A percentile compares a stretch with the other conserved stretches of the same genome.
phyloP scores from a whole-genome alignment of 768 basidiomycete species.

The Mycena indigotica region DNA sequence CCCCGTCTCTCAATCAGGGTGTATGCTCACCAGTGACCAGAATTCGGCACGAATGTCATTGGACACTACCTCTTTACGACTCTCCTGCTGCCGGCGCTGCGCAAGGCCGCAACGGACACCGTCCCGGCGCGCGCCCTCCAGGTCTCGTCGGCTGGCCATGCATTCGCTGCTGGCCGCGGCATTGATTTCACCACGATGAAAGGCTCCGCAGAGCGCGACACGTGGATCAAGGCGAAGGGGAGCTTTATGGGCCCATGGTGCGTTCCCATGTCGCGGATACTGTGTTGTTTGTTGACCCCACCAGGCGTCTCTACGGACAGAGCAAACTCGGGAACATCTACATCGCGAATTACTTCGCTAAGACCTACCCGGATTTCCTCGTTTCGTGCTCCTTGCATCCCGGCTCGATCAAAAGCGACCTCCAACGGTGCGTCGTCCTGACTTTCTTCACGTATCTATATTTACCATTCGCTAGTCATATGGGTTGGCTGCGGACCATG shows the following conservation, averaged over 20 bases:
- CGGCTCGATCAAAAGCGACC: slow-evolving; percentile 25
- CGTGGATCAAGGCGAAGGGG: slow-evolving; percentile 1
- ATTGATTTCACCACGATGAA: neutral
- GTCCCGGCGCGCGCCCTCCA: slow-evolving; percentile 26
- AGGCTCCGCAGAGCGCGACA: neutral
- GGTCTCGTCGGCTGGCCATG: slow-evolving; percentile 18
- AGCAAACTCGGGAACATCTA: slow-evolving; percentile 30
- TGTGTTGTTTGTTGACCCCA: neutral
- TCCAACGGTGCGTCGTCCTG: slow-evolving; percentile 12
- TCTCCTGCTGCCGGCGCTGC: slow-evolving; percentile 25
- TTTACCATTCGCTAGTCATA: no score
- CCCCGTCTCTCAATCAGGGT: neutral
- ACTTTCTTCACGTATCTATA: no score
- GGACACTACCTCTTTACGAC: slow-evolving; percentile 23
- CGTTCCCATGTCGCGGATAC: neutral
- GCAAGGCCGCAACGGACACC: slow-evolving; percentile 2
- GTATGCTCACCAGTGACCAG: neutral
- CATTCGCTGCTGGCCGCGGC: neutral
- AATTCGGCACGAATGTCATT: slow-evolving; percentile 17
- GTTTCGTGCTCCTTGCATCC: slow-evolving; percentile 32
- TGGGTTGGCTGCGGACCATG: neutral
- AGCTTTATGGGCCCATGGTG: neutral
- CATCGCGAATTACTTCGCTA: slow-evolving; percentile 30
- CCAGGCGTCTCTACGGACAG: slow-evolving; percentile 11
- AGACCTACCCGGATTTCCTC: slow-evolving; percentile 30